A percentile compares a stretch with the other conserved stretches of the same genome.
Conservation (phyloP, 176 grass and related monocot genomes). For the Dactylis glomerata region DNA sequence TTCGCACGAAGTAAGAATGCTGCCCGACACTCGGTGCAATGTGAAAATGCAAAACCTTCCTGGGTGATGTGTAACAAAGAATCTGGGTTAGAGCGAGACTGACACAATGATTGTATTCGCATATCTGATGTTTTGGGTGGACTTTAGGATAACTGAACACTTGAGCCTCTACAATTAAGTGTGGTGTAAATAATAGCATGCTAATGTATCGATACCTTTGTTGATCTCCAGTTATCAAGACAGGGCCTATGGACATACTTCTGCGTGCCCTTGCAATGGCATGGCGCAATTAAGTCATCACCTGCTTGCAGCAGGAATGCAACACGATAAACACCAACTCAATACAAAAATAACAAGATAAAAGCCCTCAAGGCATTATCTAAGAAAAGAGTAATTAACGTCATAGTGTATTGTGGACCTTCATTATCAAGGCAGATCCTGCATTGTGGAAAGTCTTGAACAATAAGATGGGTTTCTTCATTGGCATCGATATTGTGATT, state of each 20-base stretch:
- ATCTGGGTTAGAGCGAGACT: conserved; percentile 18
- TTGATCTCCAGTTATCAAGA: conserved; percentile 98
- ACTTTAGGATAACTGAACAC: neutral
- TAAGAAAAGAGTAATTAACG: conserved; percentile 1
- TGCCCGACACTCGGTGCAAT: conserved; percentile 94
- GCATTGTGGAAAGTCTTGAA: conserved; percentile 74
- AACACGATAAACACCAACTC: conserved; percentile 7
- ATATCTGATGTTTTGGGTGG: neutral
- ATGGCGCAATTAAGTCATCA: conserved; percentile 86
- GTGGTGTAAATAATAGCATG: neutral
- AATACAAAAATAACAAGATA: conserved; percentile 6
- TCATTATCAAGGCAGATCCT: conserved; percentile 92
- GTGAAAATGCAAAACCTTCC: conserved; percentile 99
- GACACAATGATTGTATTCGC: neutral
- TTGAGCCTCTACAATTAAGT: neutral
- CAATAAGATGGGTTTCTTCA: conserved; percentile 55
- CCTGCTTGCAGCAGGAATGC: conserved; percentile 33
- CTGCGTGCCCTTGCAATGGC: conserved; percentile 90
- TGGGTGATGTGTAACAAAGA: conserved; percentile 35
- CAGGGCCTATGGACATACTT: conserved; percentile 95
- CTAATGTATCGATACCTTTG: conserved; percentile 56
- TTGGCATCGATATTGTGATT: conserved; percentile 33
- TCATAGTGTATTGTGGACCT: conserved; percentile 48
- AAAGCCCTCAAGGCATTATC: neutral
- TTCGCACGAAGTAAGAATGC: conserved; percentile 85